Evolutionary conservation across 768 basidiomycete species (phyloP).

Genomic region (Boletus sensibilis): DNA sequence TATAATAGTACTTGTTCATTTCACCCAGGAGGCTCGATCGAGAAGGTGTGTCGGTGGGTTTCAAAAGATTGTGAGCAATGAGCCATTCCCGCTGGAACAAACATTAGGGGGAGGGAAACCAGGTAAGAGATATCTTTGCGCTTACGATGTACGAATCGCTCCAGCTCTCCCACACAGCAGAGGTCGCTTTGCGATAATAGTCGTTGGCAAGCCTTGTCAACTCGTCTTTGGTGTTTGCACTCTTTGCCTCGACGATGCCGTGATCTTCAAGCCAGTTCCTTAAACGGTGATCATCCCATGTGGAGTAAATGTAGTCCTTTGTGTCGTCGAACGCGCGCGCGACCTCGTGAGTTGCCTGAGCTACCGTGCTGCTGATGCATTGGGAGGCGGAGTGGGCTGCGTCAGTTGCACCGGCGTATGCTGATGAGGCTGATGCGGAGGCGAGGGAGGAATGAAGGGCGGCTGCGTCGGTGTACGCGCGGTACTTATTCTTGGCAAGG

Average conservation of each 20-base stretch:
- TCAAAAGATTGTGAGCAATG: slow-evolving; percentile 69
- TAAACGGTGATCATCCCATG: slow-evolving; percentile 82
- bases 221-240: slow-evolving; percentile 55
- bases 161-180: slow-evolving; percentile 83
- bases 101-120: neutral
- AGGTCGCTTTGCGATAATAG: slow-evolving; percentile 58
- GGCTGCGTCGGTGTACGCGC: slow-evolving; percentile 58
- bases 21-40: slow-evolving; percentile 55
- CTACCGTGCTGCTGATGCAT: slow-evolving; percentile 41
- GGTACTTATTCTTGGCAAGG: slow-evolving; percentile 71
- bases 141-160: slow-evolving; percentile 78
- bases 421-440: slow-evolving; percentile 47
- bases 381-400: slow-evolving; percentile 39
- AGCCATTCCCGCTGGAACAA: slow-evolving; percentile 75
- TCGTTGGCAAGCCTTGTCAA: slow-evolving; percentile 66
- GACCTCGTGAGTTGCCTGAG: slow-evolving; percentile 55
- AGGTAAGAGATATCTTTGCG: neutral
- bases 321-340: slow-evolving; percentile 58
- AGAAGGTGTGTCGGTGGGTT: slow-evolving; percentile 52
- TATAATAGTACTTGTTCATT: slow-evolving; percentile 83
- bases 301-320: slow-evolving; percentile 86
- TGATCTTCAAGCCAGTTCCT: slow-evolving; percentile 72
- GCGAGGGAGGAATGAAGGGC: slow-evolving; percentile 52
- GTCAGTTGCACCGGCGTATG: slow-evolving; percentile 45
- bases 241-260: slow-evolving; percentile 65